Percentiles rank a stretch among this genome's conserved stretches.
These are phyloP conservation scores for Silene conica DNA, from an alignment of 148 eudicot genomes.

Conservation along the genomic window DNA sequence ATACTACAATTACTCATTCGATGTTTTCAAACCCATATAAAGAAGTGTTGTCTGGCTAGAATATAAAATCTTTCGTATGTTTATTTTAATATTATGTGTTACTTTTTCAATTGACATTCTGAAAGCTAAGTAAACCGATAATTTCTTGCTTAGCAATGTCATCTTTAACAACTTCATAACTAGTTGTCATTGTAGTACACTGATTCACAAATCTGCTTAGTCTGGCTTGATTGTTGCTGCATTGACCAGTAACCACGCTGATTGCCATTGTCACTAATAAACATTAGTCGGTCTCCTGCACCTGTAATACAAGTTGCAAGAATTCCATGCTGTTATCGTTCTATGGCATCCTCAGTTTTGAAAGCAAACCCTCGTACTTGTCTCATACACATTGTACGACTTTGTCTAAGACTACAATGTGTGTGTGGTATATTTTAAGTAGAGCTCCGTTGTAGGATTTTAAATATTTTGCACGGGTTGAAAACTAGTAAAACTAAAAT, in stretches of 20 bases:
- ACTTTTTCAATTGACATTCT: neutral
- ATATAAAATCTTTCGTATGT: neutral
- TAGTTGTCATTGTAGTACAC: neutral
- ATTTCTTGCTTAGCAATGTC: neutral
- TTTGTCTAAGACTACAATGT: too few relatives aligned
- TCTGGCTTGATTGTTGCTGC: neutral
- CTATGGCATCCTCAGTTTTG: constrained; percentile 25
- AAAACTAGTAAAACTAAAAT: too few relatives aligned
- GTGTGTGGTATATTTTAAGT: too few relatives aligned
- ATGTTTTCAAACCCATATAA: neutral
- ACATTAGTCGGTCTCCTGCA: neutral
- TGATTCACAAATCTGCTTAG: neutral
- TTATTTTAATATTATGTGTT: neutral
- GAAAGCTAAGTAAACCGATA: neutral
- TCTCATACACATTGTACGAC: too few relatives aligned
- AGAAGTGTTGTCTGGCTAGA: neutral
- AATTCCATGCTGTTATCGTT: constrained; percentile 6
- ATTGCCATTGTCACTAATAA: neutral
- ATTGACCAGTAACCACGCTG: too few relatives aligned
- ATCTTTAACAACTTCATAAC: constrained; percentile 3
- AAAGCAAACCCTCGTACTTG: constrained; percentile 22
- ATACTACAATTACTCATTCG: neutral
- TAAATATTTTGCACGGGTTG: too few relatives aligned
- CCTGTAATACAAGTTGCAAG: neutral
- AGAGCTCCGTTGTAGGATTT: too few relatives aligned